Base-by-base conservation (phyloP, 2,329 filamentous ascomycete species). In the Fusarium pseudograminearum region DNA sequence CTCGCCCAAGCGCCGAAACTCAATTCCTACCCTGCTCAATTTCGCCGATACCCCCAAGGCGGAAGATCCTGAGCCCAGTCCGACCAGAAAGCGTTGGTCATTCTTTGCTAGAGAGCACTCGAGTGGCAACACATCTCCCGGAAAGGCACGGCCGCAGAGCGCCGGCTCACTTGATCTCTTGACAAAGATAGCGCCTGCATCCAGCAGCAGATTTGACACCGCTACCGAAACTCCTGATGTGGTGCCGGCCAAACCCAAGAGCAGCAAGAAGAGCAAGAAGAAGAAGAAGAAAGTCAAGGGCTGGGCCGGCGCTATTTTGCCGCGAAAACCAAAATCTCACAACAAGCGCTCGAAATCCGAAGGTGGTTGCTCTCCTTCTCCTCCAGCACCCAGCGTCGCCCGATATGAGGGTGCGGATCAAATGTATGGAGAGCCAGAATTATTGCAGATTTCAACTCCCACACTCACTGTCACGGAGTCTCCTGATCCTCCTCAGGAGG, bases 271-370 rank as follows among this genome's bases (percentile, higher is more conserved):
- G 70, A 79, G 72, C 60, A 80, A 79, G 51, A 77, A 79, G 33
- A 78, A 79, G 57, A 83, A 82, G 76, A 94, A 93, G 80, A 92
- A 92, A 77, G 92, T 95, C 61, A 93, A 92, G 75, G 86, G 86
- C 6, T 91, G 90, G 89, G 88, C 89, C 20, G 90, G 89, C 33
- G 87, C 89, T 4, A 90, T 92, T 59, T 81, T 93, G 10, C 87
- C 88, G 18, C 83, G 87, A 7, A 91, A 90, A 69, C 81, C 85
- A 1, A 91, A 87, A 81, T 83, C 75, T 55, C 77, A 76, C 33
- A 80, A 75, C 79, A 85, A 80, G 56, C 80, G 80, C 48, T 77
- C 80, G 56, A 85, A 83, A 63, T 71, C 76, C 8, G 73, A 74
- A 20, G 76, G 75, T 5, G 74, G 78, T 7, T 80, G 83, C 28